Evolutionary conservation across 768 basidiomycete species (phyloP).

Genomic region (Tulasnella sp.): DNA sequence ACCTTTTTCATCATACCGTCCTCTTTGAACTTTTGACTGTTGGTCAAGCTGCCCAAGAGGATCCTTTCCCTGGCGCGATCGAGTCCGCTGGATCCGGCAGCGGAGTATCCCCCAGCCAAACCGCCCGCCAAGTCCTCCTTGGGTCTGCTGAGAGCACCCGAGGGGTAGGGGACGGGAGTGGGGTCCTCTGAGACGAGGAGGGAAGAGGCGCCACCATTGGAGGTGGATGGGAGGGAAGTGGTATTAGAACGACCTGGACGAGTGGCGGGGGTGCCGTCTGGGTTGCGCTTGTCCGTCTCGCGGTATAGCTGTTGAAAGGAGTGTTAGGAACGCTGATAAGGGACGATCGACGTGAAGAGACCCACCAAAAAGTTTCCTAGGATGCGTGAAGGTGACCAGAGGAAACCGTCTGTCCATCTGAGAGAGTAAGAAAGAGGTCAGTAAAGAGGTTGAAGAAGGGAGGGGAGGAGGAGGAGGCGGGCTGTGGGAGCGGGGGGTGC

Average conservation of each 20-base stretch:
- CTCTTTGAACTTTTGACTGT: constrained; percentile 85
- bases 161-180: constrained; percentile 39
- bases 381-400: constrained; percentile 90
- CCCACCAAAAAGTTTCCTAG: constrained; percentile 78
- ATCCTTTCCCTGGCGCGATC: constrained; percentile 72
- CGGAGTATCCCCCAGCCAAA: constrained; percentile 29
- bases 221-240: neutral
- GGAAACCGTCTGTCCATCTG: constrained; percentile 89
- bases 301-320: constrained; percentile 57
- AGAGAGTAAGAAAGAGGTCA: neutral
- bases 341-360: constrained; percentile 9
- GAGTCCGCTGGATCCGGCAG: constrained; percentile 34
- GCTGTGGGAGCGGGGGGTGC: neutral
- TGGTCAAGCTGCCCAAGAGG: constrained; percentile 84
- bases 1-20: constrained; percentile 98
- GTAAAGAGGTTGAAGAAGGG: neutral
- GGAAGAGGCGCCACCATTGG: constrained; percentile 15
- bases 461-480: neutral
- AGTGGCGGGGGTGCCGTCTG: neutral
- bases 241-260: constrained; percentile 14
- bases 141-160: constrained; percentile 1
- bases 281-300: constrained; percentile 66
- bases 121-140: constrained; percentile 36
- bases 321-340: neutral
- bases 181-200: constrained; percentile 19